Percentiles rank a stretch among this genome's conserved stretches.
Evolutionary conservation across 1,139 yeast genomes (phyloP).

Genomic region (Sugiyamaella novakii): DNA sequence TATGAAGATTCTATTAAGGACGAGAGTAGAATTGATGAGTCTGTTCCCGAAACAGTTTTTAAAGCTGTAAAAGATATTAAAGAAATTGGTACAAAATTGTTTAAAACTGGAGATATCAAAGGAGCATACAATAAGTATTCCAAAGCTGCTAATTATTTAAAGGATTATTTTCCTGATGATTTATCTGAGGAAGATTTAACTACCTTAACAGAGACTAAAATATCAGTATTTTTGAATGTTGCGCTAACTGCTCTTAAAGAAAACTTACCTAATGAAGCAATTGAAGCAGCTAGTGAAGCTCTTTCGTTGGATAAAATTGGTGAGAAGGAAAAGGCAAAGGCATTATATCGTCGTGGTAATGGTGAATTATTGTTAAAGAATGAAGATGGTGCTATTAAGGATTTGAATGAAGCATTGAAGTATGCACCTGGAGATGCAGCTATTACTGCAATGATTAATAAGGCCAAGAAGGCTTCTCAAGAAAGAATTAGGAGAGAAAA

Average conservation of each 20-base stretch:
- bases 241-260: slow-evolving; percentile 74
- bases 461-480: slow-evolving; percentile 58
- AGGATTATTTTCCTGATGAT: slow-evolving; percentile 66
- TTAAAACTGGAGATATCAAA: slow-evolving; percentile 62
- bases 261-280: slow-evolving; percentile 57
- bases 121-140: slow-evolving; percentile 65
- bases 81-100: slow-evolving; percentile 72
- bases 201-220: slow-evolving; percentile 52
- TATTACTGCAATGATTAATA: slow-evolving; percentile 63
- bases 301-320: slow-evolving; percentile 63
- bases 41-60: slow-evolving; percentile 63
- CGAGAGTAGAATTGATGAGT: slow-evolving; percentile 63
- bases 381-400: slow-evolving; percentile 66
- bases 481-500: slow-evolving; percentile 67
- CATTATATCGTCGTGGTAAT: slow-evolving; percentile 77
- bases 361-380: slow-evolving; percentile 48
- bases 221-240: slow-evolving; percentile 67
- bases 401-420: slow-evolving; percentile 64
- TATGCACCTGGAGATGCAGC: slow-evolving; percentile 75
- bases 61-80: slow-evolving; percentile 68
- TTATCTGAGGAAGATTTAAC: slow-evolving; percentile 48
- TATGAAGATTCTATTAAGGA: slow-evolving; percentile 79
- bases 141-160: slow-evolving; percentile 68
- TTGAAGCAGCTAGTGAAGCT: slow-evolving; percentile 66
- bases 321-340: slow-evolving; percentile 76